Conservation (phyloP, 495 filamentous ascomycete species). For the Lindgomyces ingoldianus region DNA sequence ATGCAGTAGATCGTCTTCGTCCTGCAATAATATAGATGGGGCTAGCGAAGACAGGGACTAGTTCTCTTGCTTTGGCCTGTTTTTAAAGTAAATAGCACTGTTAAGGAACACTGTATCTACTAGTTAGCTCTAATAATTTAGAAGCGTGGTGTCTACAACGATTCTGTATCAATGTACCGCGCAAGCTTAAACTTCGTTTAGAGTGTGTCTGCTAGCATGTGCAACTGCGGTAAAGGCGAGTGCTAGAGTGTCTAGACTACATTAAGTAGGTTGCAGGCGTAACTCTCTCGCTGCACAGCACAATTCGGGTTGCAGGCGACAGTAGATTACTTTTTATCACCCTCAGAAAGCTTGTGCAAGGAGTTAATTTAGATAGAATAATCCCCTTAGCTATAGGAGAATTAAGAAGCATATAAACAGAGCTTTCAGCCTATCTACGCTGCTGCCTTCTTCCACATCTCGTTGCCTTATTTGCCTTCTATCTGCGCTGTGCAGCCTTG, state of each 20-base stretch:
- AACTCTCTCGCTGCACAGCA: neutral
- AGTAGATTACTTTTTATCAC: neutral
- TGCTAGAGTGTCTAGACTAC: neutral
- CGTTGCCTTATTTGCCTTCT: neutral
- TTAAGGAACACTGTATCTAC: too few relatives aligned
- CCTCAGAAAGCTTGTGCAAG: slow-evolving; percentile 1
- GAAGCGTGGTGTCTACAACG: too few relatives aligned
- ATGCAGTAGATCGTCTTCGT: too few relatives aligned
- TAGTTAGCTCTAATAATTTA: too few relatives aligned
- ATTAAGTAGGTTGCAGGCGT: neutral
- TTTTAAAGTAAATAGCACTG: slow-evolving; percentile 7
- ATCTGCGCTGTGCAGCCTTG: neutral
- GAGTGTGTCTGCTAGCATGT: neutral
- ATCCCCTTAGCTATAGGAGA: slow-evolving; percentile 2
- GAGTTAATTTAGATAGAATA: neutral
- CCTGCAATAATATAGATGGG: neutral
- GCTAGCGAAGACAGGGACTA: neutral
- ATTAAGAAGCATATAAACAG: slow-evolving; percentile 3
- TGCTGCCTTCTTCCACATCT: slow-evolving; percentile 6
- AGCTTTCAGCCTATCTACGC: neutral
- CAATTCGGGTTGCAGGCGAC: neutral
- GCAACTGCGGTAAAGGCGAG: neutral
- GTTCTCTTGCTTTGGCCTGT: neutral
- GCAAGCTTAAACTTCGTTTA: too few relatives aligned
- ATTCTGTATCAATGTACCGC: too few relatives aligned